phyloP scores from a whole-genome alignment of 306 rosid species.

The Fragaria vesca region DNA sequence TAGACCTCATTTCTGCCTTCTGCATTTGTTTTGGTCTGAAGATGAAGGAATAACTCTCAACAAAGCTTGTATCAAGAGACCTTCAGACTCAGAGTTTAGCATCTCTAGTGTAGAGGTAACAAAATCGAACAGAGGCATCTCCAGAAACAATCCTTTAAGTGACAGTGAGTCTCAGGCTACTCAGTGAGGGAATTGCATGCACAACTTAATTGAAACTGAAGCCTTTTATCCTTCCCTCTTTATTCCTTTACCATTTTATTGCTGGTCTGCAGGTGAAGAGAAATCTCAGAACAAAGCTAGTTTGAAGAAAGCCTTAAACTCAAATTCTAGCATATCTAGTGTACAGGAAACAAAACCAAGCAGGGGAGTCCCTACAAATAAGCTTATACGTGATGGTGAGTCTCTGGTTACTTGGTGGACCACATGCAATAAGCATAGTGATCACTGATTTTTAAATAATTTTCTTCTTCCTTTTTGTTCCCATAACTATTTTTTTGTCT shows the following conservation, averaged over 20 bases:
- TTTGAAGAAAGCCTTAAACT: constrained; percentile 36
- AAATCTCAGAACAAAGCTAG: constrained; percentile 25
- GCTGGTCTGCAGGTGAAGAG: constrained; percentile 44
- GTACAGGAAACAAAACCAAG: constrained; percentile 39
- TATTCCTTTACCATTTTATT: not conserved
- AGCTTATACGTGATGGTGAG: constrained; percentile 73
- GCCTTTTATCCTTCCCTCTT: not conserved
- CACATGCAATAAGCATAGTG: not conserved
- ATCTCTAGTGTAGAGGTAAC: constrained; percentile 27
- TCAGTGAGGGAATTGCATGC: constrained; percentile 3
- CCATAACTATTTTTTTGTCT: not conserved
- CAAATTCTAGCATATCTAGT: constrained; percentile 28
- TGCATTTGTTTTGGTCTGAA: constrained; percentile 32
- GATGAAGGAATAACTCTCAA: constrained; percentile 43
- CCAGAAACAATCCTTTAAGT: constrained; percentile 50
- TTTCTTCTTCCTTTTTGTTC: not conserved
- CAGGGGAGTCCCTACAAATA: constrained; percentile 33
- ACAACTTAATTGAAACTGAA: constrained; percentile 3
- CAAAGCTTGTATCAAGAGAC: constrained; percentile 35
- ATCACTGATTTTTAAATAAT: not conserved
- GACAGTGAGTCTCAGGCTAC: constrained; percentile 46
- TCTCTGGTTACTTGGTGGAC: constrained; percentile 21
- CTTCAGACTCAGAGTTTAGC: constrained; percentile 33
- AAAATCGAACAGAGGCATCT: constrained; percentile 34
- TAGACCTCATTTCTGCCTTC: constrained; percentile 24